Conservation (phyloP, 306 rosid species). For the Quercus bicolor region DNA sequence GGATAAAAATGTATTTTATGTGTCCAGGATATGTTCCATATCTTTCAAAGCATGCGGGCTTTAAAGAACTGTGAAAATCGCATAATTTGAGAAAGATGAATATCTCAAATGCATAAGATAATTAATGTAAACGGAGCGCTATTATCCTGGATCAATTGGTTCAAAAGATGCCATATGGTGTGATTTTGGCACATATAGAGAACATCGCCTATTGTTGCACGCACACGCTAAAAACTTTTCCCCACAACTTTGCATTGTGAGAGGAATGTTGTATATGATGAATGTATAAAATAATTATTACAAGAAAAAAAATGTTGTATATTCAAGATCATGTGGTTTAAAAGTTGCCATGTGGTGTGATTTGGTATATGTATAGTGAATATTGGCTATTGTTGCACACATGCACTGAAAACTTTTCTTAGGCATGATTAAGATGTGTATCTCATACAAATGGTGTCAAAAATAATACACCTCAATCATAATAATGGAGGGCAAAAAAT, state of each 20-base stretch:
- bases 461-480: conserved; percentile 38
- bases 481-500: conserved; percentile 29
- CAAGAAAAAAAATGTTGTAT: no score
- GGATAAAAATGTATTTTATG: not conserved
- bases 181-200: conserved; percentile 42
- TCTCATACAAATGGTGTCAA: conserved; percentile 20
- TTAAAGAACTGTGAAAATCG: no score
- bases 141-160: conserved; percentile 5
- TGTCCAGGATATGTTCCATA: no score
- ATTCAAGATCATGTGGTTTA: conserved; percentile 17
- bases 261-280: no score
- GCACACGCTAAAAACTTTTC: conserved; percentile 28
- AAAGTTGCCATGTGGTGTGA: conserved; percentile 50
- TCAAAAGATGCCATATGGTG: conserved; percentile 46
- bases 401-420: conserved; percentile 29
- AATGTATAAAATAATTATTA: no score
- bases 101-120: no score
- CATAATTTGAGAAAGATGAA: no score
- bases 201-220: conserved; percentile 21
- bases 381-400: conserved; percentile 25
- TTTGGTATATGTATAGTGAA: conserved; percentile 41
- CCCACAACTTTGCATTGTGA: not conserved
- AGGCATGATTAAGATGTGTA: conserved; percentile 12
- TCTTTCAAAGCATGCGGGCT: no score
- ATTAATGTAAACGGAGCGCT: no score